Evolutionary conservation across 768 basidiomycete genomes (phyloP), one percentile per base, ranked within the genome.

Genomic region (Pholiota conissans): DNA sequence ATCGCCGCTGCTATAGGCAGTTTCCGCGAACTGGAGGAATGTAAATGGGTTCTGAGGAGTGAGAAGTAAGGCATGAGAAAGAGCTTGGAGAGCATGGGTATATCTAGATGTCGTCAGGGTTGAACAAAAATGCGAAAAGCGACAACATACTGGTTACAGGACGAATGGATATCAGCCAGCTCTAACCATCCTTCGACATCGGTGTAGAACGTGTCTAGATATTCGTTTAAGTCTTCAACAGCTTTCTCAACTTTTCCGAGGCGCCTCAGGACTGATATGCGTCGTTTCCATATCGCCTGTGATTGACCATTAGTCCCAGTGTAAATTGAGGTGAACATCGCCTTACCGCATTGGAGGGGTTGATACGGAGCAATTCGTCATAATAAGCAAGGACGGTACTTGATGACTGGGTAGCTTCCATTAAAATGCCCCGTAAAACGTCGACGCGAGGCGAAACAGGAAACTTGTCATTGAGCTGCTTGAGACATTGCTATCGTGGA

Each of bases 131-230:
- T 34, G 22, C 32, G 18, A 27, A 26, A 20, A 39, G 37, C 52
- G 32, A 35, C 37, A 18, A 74, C 90, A 52, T 60, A 94, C 91
- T 90, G 87, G 62, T 85, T 84, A 63, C 87, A 86, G 10, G 83
- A 78, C 4, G 85, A 76, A 63, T 96, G 93, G 3, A 92, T 82
- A 65, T 91, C 88, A 0, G 91, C 86, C 22, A 97, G 83, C 68
- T 95, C 89, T 16, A 91, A 73, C 94, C 95, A 96, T 10, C 84
- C 93, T 62, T 95, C 92, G 13, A 88, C 76, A 61, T 97, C 95
- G 20, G 85, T 85, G 69, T 96, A 97, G 68, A 93, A 90, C 0
- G 89, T 92, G 65, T 97, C 94, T 18, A 94, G 80, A 63, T 88
- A 86, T 40, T 79, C 75, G 13, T 83, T 82, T 3, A 96, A 79